Conservation (phyloP, 768 basidiomycete species). For the Calvatia gigantea region DNA sequence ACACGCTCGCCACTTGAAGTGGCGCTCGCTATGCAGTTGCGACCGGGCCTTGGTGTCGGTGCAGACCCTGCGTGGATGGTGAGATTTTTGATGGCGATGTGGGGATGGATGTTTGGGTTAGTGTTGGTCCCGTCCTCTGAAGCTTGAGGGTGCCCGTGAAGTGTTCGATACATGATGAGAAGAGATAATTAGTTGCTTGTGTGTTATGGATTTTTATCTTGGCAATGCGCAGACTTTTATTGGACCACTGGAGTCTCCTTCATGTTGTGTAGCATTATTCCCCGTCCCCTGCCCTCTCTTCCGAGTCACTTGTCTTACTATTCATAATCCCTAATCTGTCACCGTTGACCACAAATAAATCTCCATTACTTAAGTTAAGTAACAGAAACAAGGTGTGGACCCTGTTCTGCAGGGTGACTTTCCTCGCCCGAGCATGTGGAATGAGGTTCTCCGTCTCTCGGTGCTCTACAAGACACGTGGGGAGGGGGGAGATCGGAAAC, state of each 20-base stretch:
- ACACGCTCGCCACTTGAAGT: constrained; percentile 52
- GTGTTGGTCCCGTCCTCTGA: constrained; percentile 20
- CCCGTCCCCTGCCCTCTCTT: too few relatives aligned
- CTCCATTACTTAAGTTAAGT: too few relatives aligned
- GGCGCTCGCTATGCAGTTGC: constrained; percentile 75
- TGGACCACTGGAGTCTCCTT: not conserved
- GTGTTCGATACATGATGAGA: not conserved
- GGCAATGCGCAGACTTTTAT: not conserved
- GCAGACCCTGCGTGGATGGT: constrained; percentile 80
- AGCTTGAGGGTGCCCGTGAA: not conserved
- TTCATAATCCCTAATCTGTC: too few relatives aligned
- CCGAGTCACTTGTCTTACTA: too few relatives aligned
- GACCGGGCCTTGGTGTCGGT: constrained; percentile 65
- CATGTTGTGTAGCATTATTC: not conserved
- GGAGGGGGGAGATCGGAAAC: too few relatives aligned
- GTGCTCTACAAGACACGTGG: too few relatives aligned
- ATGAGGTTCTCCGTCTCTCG: too few relatives aligned
- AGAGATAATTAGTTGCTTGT: too few relatives aligned
- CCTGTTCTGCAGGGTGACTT: too few relatives aligned
- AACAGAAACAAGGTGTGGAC: too few relatives aligned
- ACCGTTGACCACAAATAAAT: too few relatives aligned
- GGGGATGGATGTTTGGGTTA: constrained; percentile 72
- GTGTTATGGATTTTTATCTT: constrained; percentile 4
- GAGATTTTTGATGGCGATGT: constrained; percentile 74
- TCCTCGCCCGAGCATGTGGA: too few relatives aligned